Conservation (phyloP, 169 alveolate genomes). For the Plasmodium gonderi region DNA sequence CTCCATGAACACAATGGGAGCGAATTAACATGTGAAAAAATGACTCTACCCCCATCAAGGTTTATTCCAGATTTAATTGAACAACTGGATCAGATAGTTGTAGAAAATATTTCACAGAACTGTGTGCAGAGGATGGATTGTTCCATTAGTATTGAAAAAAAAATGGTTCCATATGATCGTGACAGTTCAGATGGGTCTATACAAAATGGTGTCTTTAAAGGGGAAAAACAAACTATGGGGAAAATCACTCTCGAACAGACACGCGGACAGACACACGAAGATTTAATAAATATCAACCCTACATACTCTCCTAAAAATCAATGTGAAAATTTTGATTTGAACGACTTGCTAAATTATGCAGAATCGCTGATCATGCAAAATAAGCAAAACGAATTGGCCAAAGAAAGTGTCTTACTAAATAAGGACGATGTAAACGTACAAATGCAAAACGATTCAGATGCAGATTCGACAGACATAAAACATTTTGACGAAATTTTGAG, state of each 20-base stretch:
- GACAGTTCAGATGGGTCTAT: background rate
- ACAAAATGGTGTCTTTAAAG: background rate
- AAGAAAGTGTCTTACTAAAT: background rate
- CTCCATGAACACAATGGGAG: background rate
- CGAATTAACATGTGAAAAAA: background rate
- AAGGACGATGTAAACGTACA: background rate
- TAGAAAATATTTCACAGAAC: background rate
- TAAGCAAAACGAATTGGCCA: background rate
- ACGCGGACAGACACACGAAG: background rate
- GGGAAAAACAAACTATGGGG: background rate
- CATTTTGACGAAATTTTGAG: slow-evolving; percentile 57
- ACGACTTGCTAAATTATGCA: slow-evolving; percentile 59
- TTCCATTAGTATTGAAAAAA: background rate
- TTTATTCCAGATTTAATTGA: slow-evolving; percentile 1
- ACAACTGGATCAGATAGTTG: background rate
- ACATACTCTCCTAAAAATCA: background rate
- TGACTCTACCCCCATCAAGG: background rate
- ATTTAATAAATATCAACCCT: background rate
- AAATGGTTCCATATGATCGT: background rate
- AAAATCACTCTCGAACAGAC: too few relatives aligned
- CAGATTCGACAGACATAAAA: slow-evolving; percentile 10
- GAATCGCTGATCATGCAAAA: slow-evolving; percentile 31
- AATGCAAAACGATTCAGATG: background rate
- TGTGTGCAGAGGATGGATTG: background rate
- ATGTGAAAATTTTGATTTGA: background rate